Base-by-base conservation (phyloP, 495 filamentous ascomycete species). In the Antarctomyces pellizariae region DNA sequence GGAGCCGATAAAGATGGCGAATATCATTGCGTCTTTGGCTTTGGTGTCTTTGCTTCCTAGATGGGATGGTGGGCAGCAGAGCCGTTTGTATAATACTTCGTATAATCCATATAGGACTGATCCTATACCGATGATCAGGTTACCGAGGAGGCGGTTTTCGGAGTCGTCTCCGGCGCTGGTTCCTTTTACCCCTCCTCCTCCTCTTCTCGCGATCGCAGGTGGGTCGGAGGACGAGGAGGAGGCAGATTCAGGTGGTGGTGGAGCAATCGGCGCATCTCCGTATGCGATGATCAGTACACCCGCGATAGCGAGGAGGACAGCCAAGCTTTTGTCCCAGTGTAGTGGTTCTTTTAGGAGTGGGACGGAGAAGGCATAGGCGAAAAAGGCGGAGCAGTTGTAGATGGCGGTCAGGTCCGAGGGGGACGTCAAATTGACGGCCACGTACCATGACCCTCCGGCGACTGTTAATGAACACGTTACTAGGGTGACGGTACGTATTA, bases 311-410 rank as follows among this genome's bases (percentile, higher is more conserved):
- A 97, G 61, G 5, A 54, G 56, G 1, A 97, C 86, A 1, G 84
- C 71, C 18, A 83, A 45, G 14, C 76, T 63, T 52, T 93, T 97
- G 44, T 75, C 75, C 13, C 65, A 45, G 2, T 75, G 67, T 7
- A 89, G 41, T 41, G 70, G 72, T 46, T 97, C 86, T 15, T 78
- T 71, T 0, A 97, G 56, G 7, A 97, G 44, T 0, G 79, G 80
- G 13, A 97, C 77, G 24, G 74, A 79, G 42, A 97, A 97, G 6
- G 71, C 84, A 44, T 97, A 97, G 16, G 86, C 86, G 48, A 93
- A 97, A 51, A 97, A 97, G 25, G 86, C 83, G 26, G 77, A 90
- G 58, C 86, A 97, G 48, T 97, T 97, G 60, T 95, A 97, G 43
- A 97, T 97, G 13, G 86, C 86, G 0, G 86, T 97, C 29, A 97